phyloP scores from a whole-genome alignment of 305 asterid genomes.

The Euphrasia arctica region DNA sequence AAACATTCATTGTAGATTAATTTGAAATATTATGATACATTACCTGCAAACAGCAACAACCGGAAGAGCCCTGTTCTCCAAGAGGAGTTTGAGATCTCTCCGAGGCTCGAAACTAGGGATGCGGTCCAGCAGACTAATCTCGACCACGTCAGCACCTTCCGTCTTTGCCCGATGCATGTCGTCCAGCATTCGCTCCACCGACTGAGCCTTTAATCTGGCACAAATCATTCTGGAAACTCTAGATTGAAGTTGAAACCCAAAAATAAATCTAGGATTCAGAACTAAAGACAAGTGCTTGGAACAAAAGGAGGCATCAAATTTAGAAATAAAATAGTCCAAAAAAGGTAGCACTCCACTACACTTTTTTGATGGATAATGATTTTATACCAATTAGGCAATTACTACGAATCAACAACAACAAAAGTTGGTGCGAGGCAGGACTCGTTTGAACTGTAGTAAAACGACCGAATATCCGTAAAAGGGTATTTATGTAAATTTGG shows the following conservation, averaged over 20 bases:
- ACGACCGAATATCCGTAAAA: too few species aligned
- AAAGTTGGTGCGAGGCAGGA: slow-evolving; percentile 8
- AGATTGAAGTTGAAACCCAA: not conserved
- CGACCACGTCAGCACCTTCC: slow-evolving; percentile 52
- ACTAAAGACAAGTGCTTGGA: not conserved
- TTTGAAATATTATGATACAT: not conserved
- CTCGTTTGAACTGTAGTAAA: not conserved
- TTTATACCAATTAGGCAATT: not conserved
- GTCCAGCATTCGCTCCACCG: slow-evolving; percentile 42
- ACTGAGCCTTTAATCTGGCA: slow-evolving; percentile 36
- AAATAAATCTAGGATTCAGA: not conserved
- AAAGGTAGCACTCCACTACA: not conserved
- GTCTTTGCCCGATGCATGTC: slow-evolving; percentile 46
- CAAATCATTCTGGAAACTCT: slow-evolving; percentile 36
- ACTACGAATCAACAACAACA: not conserved
- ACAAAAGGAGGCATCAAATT: not conserved
- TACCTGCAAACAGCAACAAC: slow-evolving; percentile 45
- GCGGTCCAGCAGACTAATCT: slow-evolving; percentile 11
- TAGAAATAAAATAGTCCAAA: not conserved
- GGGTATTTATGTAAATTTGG: too few species aligned
- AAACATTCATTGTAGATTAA: not conserved
- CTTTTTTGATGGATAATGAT: not conserved
- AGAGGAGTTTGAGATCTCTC: slow-evolving; percentile 2
- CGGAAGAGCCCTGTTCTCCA: slow-evolving; percentile 46
- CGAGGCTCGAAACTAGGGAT: not conserved